These are phyloP conservation scores for Scedosporium aurantiacum DNA, from an alignment of 2,329 filamentous ascomycete species.

Conservation along the genomic window DNA sequence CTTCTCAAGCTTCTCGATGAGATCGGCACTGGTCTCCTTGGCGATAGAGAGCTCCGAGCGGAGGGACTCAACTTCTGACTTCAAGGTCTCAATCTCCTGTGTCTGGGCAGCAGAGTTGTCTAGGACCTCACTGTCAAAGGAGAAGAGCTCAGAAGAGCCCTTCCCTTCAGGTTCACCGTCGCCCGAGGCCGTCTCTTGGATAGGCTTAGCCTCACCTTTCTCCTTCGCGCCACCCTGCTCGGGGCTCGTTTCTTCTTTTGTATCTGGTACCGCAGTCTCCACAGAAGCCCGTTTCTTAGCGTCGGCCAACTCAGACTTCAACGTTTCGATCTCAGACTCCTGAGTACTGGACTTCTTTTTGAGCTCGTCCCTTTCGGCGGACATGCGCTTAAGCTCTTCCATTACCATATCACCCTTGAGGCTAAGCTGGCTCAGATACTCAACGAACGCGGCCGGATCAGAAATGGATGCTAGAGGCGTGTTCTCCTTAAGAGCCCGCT, in stretches of 20 bases:
- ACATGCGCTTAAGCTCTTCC: constrained; percentile 82
- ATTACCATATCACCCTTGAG: constrained; percentile 85
- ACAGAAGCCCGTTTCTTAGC: constrained; percentile 5
- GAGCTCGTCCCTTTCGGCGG: constrained; percentile 66
- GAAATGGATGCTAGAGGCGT: constrained; percentile 82
- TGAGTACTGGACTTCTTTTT: constrained; percentile 58
- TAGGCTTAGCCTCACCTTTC: no score
- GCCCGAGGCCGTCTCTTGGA: neutral
- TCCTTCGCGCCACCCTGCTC: constrained; percentile 7
- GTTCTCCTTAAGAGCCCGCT: constrained; percentile 80
- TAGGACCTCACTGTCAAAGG: constrained; percentile 78
- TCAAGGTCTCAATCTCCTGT: constrained; percentile 60
- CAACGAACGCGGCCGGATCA: constrained; percentile 73
- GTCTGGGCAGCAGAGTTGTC: constrained; percentile 56
- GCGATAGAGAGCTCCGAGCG: constrained; percentile 60
- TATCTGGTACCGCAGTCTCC: constrained; percentile 14
- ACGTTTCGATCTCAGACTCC: constrained; percentile 22
- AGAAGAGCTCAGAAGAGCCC: constrained; percentile 69
- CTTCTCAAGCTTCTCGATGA: constrained; percentile 56
- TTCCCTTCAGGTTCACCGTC: constrained; percentile 9
- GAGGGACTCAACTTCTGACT: constrained; percentile 55
- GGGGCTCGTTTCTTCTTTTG: constrained; percentile 20
- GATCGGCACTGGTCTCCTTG: constrained; percentile 57
- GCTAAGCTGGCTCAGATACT: constrained; percentile 82
- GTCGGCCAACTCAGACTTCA: constrained; percentile 39